Evolutionary conservation across 2,329 filamentous ascomycete species (phyloP).

Genomic region (Fusarium goolgardi): DNA sequence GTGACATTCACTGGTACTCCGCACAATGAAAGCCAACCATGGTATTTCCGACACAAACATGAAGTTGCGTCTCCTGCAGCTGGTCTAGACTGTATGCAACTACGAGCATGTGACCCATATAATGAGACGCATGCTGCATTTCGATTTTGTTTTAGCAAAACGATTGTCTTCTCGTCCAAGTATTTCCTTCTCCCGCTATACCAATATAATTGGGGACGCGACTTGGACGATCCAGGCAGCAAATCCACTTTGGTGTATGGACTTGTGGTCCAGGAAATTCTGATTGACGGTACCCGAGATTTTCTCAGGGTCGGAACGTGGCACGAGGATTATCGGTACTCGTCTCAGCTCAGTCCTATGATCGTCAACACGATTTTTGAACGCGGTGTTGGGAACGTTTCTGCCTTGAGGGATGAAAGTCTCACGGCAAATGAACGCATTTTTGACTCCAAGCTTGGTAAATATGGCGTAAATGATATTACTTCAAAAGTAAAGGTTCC

Average conservation of each 20-base stretch:
- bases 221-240: not conserved
- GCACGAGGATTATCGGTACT: fast-evolving
- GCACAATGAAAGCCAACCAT: fast-evolving
- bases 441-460: fast-evolving
- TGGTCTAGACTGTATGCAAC: not conserved
- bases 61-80: fast-evolving
- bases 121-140: not conserved
- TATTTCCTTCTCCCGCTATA: not conserved
- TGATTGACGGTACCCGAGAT: fast-evolving
- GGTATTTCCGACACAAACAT: not conserved
- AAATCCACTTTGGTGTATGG: not conserved
- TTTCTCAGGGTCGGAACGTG: not conserved
- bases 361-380: not conserved
- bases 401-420: fast-evolving
- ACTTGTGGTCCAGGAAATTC: not conserved
- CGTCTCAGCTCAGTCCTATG: not conserved
- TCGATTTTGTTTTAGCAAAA: fast-evolving
- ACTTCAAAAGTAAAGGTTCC: not conserved
- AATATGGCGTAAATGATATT: not conserved
- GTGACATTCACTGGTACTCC: not conserved
- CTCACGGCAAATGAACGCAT: fast-evolving
- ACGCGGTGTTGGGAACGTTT: fast-evolving
- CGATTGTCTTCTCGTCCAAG: fast-evolving
- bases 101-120: fast-evolving
- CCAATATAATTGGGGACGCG: not conserved